A percentile compares a stretch with the other conserved stretches of the same genome.
Conservation (phyloP, 805 yeast genomes). For the Pichia deserticola region DNA sequence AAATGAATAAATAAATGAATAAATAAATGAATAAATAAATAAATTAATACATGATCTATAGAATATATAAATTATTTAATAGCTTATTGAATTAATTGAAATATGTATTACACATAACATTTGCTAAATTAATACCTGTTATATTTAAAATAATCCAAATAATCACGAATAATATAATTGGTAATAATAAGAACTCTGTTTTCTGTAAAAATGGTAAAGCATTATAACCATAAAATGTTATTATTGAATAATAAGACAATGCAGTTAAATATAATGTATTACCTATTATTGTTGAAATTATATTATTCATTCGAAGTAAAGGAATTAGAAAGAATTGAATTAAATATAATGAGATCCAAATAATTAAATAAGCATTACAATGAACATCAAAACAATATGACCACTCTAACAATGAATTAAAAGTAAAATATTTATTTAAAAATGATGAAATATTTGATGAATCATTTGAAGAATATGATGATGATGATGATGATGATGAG, state of each 20-base stretch:
- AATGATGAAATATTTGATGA: conserved; percentile 9
- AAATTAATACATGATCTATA: no score
- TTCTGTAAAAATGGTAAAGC: conserved; percentile 59
- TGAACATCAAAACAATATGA: conserved; percentile 92
- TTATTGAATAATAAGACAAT: conserved; percentile 63
- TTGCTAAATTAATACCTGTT: conserved; percentile 68
- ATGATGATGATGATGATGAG: background rate
- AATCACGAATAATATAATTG: conserved; percentile 53
- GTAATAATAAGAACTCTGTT: conserved; percentile 54
- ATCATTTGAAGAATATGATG: background rate
- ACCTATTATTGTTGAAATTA: conserved; percentile 66
- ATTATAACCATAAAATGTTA: conserved; percentile 86
- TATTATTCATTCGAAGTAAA: conserved; percentile 52
- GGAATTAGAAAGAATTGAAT: conserved; percentile 73
- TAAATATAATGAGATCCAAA: conserved; percentile 71
- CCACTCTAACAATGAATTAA: conserved; percentile 63
- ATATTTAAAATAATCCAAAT: conserved; percentile 51
- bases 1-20: no score
- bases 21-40: no score
- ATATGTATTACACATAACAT: conserved; percentile 43
- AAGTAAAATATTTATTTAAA: conserved; percentile 27
- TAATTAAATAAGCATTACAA: conserved; percentile 78
- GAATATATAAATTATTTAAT: background rate
- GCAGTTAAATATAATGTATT: conserved; percentile 73
- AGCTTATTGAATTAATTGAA: conserved; percentile 14